phyloP scores from a whole-genome alignment of 2,329 filamentous ascomycete genomes.

The Byssoonygena ceratinophila region DNA sequence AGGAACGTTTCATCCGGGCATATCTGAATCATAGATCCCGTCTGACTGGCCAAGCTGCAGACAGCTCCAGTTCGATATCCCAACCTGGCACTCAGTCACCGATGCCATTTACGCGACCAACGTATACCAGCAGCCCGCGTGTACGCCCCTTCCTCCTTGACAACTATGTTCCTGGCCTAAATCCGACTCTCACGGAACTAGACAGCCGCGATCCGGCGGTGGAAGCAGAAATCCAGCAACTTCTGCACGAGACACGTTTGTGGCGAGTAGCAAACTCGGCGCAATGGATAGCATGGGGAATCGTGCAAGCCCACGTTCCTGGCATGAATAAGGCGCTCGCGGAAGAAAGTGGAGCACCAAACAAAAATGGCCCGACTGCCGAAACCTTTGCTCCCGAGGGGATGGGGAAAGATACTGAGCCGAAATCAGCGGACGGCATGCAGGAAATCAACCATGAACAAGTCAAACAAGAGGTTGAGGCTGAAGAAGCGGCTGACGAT shows the following conservation, averaged over 20 bases:
- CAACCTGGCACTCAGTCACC: slow-evolving; percentile 10
- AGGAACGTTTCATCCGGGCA: slow-evolving; percentile 70
- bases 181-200: slow-evolving; percentile 39
- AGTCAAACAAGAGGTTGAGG: slow-evolving; percentile 29
- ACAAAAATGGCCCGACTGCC: slow-evolving; percentile 1
- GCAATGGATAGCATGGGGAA: slow-evolving; percentile 91
- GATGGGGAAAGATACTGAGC: slow-evolving; percentile 13
- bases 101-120: slow-evolving; percentile 23
- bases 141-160: slow-evolving; percentile 70
- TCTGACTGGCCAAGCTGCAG: slow-evolving; percentile 17
- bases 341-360: slow-evolving; percentile 15
- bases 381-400: slow-evolving; percentile 5
- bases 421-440: slow-evolving; percentile 15
- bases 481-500: slow-evolving; percentile 54
- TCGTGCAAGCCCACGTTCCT: slow-evolving; percentile 83
- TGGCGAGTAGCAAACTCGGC: slow-evolving; percentile 85
- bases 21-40: slow-evolving; percentile 75
- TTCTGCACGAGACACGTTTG: slow-evolving; percentile 67
- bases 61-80: background rate
- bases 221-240: slow-evolving; percentile 56
- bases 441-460: slow-evolving; percentile 21
- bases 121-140: slow-evolving; percentile 20
- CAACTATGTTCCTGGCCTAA: slow-evolving; percentile 49
- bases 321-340: slow-evolving; percentile 47
- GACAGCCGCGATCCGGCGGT: slow-evolving; percentile 54